Evolutionary conservation across 768 basidiomycete species (phyloP).

Genomic region (Postia placenta): DNA sequence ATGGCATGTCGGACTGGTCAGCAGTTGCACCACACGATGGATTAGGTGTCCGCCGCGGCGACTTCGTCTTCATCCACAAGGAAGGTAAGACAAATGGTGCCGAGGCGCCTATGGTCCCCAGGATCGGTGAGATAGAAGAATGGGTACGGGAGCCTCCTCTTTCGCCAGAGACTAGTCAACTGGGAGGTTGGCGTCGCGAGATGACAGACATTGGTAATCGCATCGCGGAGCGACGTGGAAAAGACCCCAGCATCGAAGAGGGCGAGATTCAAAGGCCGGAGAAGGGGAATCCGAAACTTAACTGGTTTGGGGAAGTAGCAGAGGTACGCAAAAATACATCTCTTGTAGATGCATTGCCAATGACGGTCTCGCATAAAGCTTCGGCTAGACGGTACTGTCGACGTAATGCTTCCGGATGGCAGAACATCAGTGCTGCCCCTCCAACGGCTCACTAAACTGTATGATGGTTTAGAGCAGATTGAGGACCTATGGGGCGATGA

Average conservation of each 20-base stretch:
- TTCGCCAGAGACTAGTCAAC: slow-evolving; percentile 38
- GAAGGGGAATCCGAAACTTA: slow-evolving; percentile 35
- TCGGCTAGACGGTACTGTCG: slow-evolving; percentile 65
- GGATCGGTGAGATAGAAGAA: slow-evolving; percentile 77
- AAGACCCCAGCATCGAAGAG: slow-evolving; percentile 29
- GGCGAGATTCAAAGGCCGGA: slow-evolving; percentile 37
- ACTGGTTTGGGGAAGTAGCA: slow-evolving; percentile 87
- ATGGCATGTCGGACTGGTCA: slow-evolving; percentile 55
- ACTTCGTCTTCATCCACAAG: slow-evolving; percentile 77
- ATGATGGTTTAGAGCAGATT: slow-evolving; percentile 77
- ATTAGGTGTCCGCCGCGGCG: slow-evolving; percentile 77
- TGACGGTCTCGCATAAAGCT: slow-evolving; percentile 45
- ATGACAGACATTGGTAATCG: slow-evolving; percentile 59
- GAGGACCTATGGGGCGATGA: slow-evolving; percentile 59
- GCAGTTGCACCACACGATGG: slow-evolving; percentile 44
- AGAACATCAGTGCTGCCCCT: slow-evolving; percentile 47
- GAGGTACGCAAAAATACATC: slow-evolving; percentile 40
- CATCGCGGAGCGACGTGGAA: slow-evolving; percentile 45
- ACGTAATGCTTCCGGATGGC: slow-evolving; percentile 64
- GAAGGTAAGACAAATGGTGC: slow-evolving; percentile 70
- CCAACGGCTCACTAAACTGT: slow-evolving; percentile 65
- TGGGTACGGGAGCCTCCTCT: slow-evolving; percentile 66
- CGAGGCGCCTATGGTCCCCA: slow-evolving; percentile 63
- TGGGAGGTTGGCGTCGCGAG: slow-evolving; percentile 66
- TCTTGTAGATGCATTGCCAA: too few species aligned